Percentiles rank a stretch among this genome's conserved stretches.
These are phyloP conservation scores for Colletotrichum liaoningense DNA, from an alignment of 2,329 filamentous ascomycete genomes.

Conservation along the genomic window DNA sequence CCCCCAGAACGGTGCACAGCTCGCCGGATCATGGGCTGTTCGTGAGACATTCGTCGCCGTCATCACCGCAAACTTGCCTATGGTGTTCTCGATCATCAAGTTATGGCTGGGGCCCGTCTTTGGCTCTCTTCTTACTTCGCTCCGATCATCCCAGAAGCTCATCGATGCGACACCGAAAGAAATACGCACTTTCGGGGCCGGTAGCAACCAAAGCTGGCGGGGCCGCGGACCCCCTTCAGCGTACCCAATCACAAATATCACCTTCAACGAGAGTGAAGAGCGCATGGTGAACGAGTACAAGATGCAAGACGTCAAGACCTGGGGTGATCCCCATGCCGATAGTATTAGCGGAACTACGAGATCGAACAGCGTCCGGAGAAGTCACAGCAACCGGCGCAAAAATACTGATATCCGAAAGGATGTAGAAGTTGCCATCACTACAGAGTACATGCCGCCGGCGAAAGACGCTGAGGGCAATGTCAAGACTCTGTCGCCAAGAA, in stretches of 20 bases:
- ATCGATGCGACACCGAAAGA: background rate
- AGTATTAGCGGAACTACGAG: slow-evolving; percentile 30
- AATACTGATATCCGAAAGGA: background rate
- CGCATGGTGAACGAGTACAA: slow-evolving; percentile 56
- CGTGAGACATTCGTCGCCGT: background rate
- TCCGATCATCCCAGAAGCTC: background rate
- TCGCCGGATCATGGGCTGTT: background rate
- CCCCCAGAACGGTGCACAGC: background rate
- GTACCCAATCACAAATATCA: slow-evolving; percentile 50
- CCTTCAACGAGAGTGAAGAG: slow-evolving; percentile 52
- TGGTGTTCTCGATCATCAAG: background rate
- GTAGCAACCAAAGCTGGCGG: slow-evolving; percentile 44
- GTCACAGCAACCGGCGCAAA: background rate
- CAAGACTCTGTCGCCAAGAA: background rate
- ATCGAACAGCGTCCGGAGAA: background rate
- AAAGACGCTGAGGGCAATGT: background rate
- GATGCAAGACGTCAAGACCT: slow-evolving; percentile 44
- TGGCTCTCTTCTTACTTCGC: background rate
- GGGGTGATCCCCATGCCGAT: slow-evolving; percentile 59
- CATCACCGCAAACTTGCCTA: background rate
- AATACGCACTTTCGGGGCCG: slow-evolving; percentile 33
- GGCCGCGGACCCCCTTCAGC: slow-evolving; percentile 45
- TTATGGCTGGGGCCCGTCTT: background rate
- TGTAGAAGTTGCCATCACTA: background rate
- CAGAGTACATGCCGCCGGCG: background rate